Percentiles rank a stretch among this genome's conserved stretches.
Evolutionary conservation across 352 stramenopile genomes (phyloP).

Genomic region (Phytophthora parvispora): DNA sequence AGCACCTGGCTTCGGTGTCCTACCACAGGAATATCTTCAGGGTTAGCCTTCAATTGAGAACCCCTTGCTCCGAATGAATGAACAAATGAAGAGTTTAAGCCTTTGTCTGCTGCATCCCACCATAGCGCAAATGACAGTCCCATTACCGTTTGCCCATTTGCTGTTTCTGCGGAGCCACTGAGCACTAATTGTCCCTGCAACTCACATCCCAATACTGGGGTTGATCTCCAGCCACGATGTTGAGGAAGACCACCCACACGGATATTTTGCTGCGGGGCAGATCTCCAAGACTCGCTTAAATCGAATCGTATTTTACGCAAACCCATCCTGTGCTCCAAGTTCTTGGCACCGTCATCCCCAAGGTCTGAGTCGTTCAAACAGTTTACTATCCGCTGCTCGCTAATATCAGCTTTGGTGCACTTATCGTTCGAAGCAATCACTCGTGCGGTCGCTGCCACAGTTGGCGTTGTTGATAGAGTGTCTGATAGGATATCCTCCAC

Average conservation of each 20-base stretch:
- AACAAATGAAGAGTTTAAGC: conserved; percentile 58
- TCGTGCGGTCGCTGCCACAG: background rate
- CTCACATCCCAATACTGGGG: conserved; percentile 50
- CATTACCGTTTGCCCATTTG: conserved; percentile 11
- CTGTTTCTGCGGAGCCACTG: background rate
- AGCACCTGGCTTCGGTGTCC: conserved; percentile 21
- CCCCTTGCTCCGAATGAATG: conserved; percentile 27
- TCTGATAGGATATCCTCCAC: background rate
- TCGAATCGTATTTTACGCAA: conserved; percentile 39
- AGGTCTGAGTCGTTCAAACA: background rate
- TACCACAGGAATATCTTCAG: conserved; percentile 6
- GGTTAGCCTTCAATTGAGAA: background rate
- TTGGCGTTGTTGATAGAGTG: background rate
- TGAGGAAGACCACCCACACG: background rate
- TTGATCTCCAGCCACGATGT: background rate
- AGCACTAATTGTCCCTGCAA: conserved; percentile 46
- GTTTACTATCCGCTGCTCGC: background rate
- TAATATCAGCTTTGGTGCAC: background rate
- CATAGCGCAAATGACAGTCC: conserved; percentile 56
- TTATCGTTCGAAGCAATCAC: background rate
- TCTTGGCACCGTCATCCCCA: background rate
- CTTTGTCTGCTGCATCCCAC: conserved; percentile 55
- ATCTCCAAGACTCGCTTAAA: conserved; percentile 37
- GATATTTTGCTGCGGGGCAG: background rate
- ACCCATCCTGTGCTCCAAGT: background rate